phyloP scores from a whole-genome alignment of 345 rosid species.

The Camelina hispida region DNA sequence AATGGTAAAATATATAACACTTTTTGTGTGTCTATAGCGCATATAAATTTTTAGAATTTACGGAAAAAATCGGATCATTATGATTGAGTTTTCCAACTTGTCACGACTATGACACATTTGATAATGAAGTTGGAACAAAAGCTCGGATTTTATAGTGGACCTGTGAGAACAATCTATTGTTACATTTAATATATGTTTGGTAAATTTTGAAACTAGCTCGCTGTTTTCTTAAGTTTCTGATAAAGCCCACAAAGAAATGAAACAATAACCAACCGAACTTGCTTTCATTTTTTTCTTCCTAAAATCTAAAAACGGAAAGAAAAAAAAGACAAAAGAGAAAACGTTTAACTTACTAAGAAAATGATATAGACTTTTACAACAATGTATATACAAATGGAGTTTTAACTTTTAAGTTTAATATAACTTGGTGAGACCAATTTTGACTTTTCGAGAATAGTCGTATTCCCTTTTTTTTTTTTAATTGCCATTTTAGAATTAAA shows the following conservation, averaged over 20 bases:
- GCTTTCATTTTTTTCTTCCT: not conserved
- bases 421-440: too few relatives aligned
- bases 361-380: too few relatives aligned
- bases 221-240: not conserved
- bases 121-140: not conserved
- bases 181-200: not conserved
- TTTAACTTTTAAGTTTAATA: too few relatives aligned
- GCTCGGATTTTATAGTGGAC: not conserved
- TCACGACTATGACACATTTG: not conserved
- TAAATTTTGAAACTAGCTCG: not conserved
- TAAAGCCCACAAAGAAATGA: not conserved
- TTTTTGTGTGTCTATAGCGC: not conserved
- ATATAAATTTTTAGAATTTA: not conserved
- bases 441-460: too few relatives aligned
- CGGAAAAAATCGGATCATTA: not conserved
- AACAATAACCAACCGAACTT: not conserved
- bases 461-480: too few relatives aligned
- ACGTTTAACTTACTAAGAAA: not conserved
- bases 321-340: not conserved
- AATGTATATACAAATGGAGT: too few relatives aligned
- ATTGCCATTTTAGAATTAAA: too few relatives aligned
- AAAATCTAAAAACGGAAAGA: not conserved
- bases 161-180: not conserved
- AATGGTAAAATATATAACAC: not conserved
- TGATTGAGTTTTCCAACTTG: not conserved